Conservation (phyloP, 495 filamentous ascomycete genomes). For the Aspergillus diversus region DNA sequence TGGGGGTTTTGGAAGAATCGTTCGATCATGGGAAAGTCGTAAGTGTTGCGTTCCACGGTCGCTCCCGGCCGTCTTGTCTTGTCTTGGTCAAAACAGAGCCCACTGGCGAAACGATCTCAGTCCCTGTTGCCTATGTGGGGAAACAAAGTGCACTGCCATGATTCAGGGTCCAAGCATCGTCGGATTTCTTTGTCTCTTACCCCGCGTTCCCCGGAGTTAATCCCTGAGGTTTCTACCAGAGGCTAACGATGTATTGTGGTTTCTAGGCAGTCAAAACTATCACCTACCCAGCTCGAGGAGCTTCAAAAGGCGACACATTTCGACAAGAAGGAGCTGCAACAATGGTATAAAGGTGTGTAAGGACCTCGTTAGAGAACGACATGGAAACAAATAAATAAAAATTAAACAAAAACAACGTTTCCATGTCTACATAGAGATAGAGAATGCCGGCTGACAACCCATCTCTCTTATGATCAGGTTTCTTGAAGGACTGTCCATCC, state of each 20-base stretch:
- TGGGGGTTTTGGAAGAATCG: not conserved
- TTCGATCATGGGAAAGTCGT: conserved; percentile 50
- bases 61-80: conserved; percentile 5
- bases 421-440: not conserved
- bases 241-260: conserved; percentile 4
- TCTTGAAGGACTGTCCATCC: conserved; percentile 96
- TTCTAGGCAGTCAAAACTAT: conserved; percentile 87
- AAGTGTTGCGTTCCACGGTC: conserved; percentile 28
- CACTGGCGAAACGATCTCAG: not conserved
- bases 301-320: conserved; percentile 97
- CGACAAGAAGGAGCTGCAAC: conserved; percentile 99
- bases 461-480: conserved; percentile 59
- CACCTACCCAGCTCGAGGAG: conserved; percentile 89
- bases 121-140: conserved; percentile 10
- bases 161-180: not conserved
- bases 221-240: not conserved
- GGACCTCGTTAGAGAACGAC: not conserved
- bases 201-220: not conserved
- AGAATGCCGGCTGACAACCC: conserved; percentile 6
- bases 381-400: not conserved
- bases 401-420: not conserved
- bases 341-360: conserved; percentile 96
- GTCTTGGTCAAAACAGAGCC: not conserved
- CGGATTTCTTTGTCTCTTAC: not conserved
- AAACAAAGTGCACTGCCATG: conserved; percentile 3